These are phyloP conservation scores for Boletus subcaerulescens DNA, from an alignment of 768 basidiomycete genomes.

Conservation along the genomic window DNA sequence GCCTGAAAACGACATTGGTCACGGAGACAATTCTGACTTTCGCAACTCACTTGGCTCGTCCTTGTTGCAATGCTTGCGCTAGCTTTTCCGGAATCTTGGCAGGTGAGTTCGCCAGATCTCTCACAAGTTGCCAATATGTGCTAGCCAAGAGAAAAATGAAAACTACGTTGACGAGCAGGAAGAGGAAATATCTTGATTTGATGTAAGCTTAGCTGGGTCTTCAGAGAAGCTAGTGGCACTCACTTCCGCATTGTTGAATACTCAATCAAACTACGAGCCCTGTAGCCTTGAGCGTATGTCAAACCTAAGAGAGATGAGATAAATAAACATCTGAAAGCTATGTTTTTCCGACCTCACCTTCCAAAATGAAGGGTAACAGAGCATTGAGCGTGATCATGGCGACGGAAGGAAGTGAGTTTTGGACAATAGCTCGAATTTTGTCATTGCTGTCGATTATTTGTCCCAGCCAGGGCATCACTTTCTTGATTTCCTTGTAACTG, in stretches of 20 bases:
- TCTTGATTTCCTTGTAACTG: conserved; percentile 92
- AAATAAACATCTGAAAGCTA: neutral
- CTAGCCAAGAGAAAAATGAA: conserved; percentile 92
- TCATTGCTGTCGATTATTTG: conserved; percentile 78
- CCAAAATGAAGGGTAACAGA: conserved; percentile 81
- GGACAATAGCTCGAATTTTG: conserved; percentile 80
- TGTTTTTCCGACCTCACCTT: conserved; percentile 48
- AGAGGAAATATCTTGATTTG: conserved; percentile 78
- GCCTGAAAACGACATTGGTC: conserved; percentile 35
- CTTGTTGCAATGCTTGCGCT: conserved; percentile 77
- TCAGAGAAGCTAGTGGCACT: conserved; percentile 21
- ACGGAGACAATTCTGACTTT: conserved; percentile 4
- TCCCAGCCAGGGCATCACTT: conserved; percentile 84
- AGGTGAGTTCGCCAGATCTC: conserved; percentile 90
- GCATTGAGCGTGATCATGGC: conserved; percentile 92
- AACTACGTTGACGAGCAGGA: conserved; percentile 88
- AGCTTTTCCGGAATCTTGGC: conserved; percentile 93
- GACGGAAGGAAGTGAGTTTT: conserved; percentile 90
- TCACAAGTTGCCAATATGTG: conserved; percentile 88
- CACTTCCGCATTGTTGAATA: conserved; percentile 91
- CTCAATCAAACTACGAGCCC: conserved; percentile 90
- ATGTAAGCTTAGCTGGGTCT: conserved; percentile 4
- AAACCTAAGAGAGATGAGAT: conserved; percentile 41
- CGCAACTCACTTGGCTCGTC: conserved; percentile 56
- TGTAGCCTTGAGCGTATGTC: conserved; percentile 88